Base-by-base conservation (phyloP, 2,329 filamentous ascomycete species). In the Talaromyces sp. region DNA sequence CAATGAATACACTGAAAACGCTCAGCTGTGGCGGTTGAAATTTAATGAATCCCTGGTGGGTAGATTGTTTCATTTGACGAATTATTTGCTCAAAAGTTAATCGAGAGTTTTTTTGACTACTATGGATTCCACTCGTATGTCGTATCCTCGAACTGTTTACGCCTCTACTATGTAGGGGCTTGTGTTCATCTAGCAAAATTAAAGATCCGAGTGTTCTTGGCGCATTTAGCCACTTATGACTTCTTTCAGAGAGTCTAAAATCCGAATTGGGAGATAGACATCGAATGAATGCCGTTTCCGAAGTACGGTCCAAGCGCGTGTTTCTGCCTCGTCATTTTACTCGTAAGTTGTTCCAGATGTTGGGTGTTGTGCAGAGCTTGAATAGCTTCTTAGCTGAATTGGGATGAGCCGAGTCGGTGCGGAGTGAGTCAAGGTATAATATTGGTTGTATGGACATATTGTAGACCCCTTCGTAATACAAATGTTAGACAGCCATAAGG, bases 281-380 rank as follows among this genome's bases (percentile, higher is more conserved):
- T 56, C 52, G 52, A 56, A 56, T 56, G 52, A 22, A 22, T 16
- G 22, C 11, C 11, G 19, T 22, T 22, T 22, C 33, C 52, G 33
- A 24, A 11, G n/a, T 22, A 22, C 9, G 59, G 16, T 52, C 19
- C 59, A 14, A 35, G 31, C 57, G 33, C 35, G 59, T 61, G 59
- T 61, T 47, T 50, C 45, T 61, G 45, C 33, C 45, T 52, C 59
- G 59, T 61, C 45, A 61, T 61, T 24, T 14, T 52, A 35, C 43
- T 61, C 59, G 59, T 61, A 45, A 37, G 31, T 27, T 37, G 50
- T 35, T 56, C 11, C 11, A 37, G 31, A 19, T 22, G n/a, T 19
- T 54, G 11, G 45, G 19, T 43, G 7, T 57, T 22, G 10, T 49
- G 11, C 22, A 54, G 3, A 16, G 33, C n/a, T 16, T 54, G 27